Evolutionary conservation across 345 rosid genomes (phyloP), one percentile per base, ranked within the genome.

Genomic region (Alliaria petiolata): DNA sequence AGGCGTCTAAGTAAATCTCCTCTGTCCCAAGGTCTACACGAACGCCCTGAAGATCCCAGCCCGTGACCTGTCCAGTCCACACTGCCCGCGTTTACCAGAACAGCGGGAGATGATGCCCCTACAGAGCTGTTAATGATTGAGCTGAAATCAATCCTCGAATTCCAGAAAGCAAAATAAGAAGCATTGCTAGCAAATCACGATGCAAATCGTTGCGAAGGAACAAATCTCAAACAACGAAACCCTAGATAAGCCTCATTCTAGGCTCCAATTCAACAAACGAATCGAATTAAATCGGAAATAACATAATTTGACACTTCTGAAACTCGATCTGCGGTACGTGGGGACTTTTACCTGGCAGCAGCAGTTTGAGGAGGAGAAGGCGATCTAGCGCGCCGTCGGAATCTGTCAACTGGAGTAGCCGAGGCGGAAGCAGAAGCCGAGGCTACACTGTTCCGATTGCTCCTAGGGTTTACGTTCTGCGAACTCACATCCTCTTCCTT

Each of bases 21-120:
- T 81, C 97, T 81, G 71, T 95, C 98, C 98, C 99, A 95, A 26
- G 99, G 96, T 64, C 97, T 86, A 80, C 96, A 95, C 2, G 99
- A 86, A 46, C 81, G 81, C 67, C 81, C 84, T 4, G 89, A 79
- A 16, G 89, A 81, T 34, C 89, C 87, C 56, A 82, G 80, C 9
- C 85, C 93, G 46, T 81, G 89, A 58, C 89, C 86, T 58, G 89
- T 76, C 91, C 95, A 87, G 67, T 87, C 95, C 61, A 83, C 82
- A 68, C 91, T 83, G 35, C 96, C 87, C 65, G 81, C 82, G 82
- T 88, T 88, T 2, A 80, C 78, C 12, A 80, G 89, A 70, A 85
- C 83, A 67, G 90, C 93, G 65, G 95, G 95, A 33, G 99, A 95
- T 3, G 97, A 95, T 35, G 96, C 97, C 79, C 99, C 99, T 63